Base-by-base conservation (phyloP, 2,329 filamentous ascomycete genomes). In the Exophiala spinifera region DNA sequence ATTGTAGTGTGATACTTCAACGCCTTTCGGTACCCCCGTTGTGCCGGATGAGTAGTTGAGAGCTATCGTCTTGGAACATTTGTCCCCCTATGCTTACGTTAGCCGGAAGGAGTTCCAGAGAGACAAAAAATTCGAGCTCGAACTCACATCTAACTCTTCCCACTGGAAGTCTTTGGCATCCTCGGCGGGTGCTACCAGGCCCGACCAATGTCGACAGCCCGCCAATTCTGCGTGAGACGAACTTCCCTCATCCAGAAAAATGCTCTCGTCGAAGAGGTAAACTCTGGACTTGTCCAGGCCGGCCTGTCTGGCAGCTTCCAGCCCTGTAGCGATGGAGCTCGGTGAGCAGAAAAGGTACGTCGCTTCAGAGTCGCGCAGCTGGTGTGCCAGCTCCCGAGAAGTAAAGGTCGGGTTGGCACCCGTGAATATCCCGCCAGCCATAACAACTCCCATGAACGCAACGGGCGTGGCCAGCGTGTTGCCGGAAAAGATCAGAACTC, bases 21-120 rank as follows among this genome's bases (percentile, higher is more conserved):
- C 88, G 39, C 87, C 88, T 85, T 90, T 90, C n/a, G 88, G 88
- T 31, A 91, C 72, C 2, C 88, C 88, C 10, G 87, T 90, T 1
- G 88, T 92, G 21, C 88, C 88, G 66, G 85, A 88, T 0, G 86
- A 89, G 68, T 89, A 91, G 72, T 37, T 37, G 15, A 37, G 13
- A 17, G 34, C 15, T 3, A 25, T 25, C 7, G 23, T 25, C 23
- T 25, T 25, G 23, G 23, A 25, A 25, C 23, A 25, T 7, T 25
- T 25, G 23, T 25, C 23, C 23, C 23, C 34, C 15, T 14, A 4
- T 37, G 34, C 34, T 14, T 37, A n/a, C 34, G 34, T 17, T 17
- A 37, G 34, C 15, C 34, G 34, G 13, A 4, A 14, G 13, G 13
- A 14, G 13, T 4, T 37, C 34, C 34, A 37, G 4, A n/a, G n/a